Conservation (phyloP, 2,329 filamentous ascomycete genomes). For the Aspergillus pseudonomiae region DNA sequence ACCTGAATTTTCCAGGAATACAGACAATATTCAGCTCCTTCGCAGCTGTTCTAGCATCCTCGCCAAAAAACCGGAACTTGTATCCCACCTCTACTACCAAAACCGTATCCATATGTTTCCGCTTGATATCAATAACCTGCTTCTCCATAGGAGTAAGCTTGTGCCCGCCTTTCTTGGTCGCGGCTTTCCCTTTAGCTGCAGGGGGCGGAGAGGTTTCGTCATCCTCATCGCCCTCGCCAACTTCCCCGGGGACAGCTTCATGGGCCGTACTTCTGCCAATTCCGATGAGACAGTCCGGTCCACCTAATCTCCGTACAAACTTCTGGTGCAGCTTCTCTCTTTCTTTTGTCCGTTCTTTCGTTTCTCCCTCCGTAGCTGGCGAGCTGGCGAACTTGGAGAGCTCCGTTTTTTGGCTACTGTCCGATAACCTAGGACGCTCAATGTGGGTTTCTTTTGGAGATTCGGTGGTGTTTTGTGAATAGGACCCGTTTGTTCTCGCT, state of each 20-base stretch:
- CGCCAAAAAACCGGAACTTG: slow-evolving; percentile 96
- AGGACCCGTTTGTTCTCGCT: slow-evolving; percentile 33
- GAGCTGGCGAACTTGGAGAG: slow-evolving; percentile 63
- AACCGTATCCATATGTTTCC: slow-evolving; percentile 84
- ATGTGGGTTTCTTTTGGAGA: slow-evolving; percentile 4
- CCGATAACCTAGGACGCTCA: slow-evolving; percentile 31
- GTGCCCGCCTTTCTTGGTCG: slow-evolving; percentile 70
- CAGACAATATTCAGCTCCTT: slow-evolving; percentile 94
- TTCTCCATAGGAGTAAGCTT: slow-evolving; percentile 95
- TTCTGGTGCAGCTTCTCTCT: slow-evolving; percentile 76
- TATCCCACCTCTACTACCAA: slow-evolving; percentile 95
- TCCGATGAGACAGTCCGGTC: slow-evolving; percentile 76
- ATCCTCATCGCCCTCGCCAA: slow-evolving; percentile 60
- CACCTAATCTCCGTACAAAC: slow-evolving; percentile 88
- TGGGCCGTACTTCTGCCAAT: slow-evolving; percentile 64
- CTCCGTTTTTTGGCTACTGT: slow-evolving; percentile 56
- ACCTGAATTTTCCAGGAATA: slow-evolving; percentile 92
- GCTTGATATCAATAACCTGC: slow-evolving; percentile 92
- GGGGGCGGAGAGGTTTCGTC: slow-evolving; percentile 51
- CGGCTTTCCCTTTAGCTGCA: slow-evolving; percentile 49
- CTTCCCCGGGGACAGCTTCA: slow-evolving; percentile 59
- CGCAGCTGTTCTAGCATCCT: slow-evolving; percentile 85
- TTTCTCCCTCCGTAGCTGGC: slow-evolving; percentile 47
- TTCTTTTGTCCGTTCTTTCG: slow-evolving; percentile 56
- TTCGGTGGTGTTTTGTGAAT: slow-evolving; percentile 13